These are phyloP conservation scores for Thermothielavioides terrestris DNA, from an alignment of 495 filamentous ascomycete genomes.

Conservation along the genomic window DNA sequence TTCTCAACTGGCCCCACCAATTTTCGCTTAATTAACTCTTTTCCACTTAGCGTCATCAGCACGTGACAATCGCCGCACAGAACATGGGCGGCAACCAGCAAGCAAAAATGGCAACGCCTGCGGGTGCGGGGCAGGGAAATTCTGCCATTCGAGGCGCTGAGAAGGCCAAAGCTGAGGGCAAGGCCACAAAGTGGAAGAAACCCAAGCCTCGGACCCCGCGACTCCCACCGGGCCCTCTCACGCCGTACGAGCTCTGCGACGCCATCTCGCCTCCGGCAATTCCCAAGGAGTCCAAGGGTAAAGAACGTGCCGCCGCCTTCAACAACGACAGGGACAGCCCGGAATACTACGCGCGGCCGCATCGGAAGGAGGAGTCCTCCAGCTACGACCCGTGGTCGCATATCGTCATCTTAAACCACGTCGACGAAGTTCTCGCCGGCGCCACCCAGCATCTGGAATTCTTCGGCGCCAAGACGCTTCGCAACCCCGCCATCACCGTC, in stretches of 20 bases:
- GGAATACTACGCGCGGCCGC: too few species aligned
- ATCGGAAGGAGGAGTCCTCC: neutral
- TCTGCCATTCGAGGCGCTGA: slow-evolving; percentile 11
- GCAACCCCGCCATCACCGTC: slow-evolving; percentile 2
- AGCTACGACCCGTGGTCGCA: slow-evolving; percentile 1
- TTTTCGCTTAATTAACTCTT: slow-evolving; percentile 8
- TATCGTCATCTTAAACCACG: neutral
- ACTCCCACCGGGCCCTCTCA: slow-evolving; percentile 12
- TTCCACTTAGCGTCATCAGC: slow-evolving; percentile 5
- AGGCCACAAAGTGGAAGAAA: slow-evolving; percentile 18
- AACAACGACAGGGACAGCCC: too few species aligned
- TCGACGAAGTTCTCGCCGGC: slow-evolving; percentile 3
- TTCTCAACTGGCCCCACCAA: slow-evolving; percentile 1
- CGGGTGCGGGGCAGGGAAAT: slow-evolving; percentile 26
- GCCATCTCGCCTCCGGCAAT: slow-evolving; percentile 13
- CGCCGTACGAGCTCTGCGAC: slow-evolving; percentile 15
- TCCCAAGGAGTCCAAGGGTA: slow-evolving; percentile 2
- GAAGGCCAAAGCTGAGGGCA: slow-evolving; percentile 12
- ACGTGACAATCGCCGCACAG: slow-evolving; percentile 23
- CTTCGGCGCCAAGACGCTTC: slow-evolving; percentile 1
- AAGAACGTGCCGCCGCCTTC: too few species aligned
- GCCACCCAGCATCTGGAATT: slow-evolving; percentile 4
- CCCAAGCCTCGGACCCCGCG: slow-evolving; percentile 10
- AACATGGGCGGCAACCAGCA: slow-evolving; percentile 10
- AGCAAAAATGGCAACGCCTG: slow-evolving; percentile 25